These are phyloP conservation scores for Fraxinus floribunda DNA, from an alignment of 305 asterid genomes.

Conservation along the genomic window DNA sequence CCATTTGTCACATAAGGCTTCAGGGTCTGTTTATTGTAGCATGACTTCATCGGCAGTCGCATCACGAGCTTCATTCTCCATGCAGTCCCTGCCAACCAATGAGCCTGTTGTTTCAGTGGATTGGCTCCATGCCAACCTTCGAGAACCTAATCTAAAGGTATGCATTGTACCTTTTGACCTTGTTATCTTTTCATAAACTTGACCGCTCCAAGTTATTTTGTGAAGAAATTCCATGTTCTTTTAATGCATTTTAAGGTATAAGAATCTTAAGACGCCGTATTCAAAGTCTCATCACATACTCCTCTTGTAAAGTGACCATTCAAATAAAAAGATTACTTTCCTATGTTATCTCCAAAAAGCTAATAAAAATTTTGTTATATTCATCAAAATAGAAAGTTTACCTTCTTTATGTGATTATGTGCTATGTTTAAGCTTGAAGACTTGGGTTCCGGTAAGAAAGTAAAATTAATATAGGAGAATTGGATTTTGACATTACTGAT, in stretches of 20 bases:
- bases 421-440: background rate
- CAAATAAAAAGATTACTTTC: background rate
- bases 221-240: background rate
- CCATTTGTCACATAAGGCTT: slow-evolving; percentile 34
- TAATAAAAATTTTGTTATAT: background rate
- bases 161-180: background rate
- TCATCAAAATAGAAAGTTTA: background rate
- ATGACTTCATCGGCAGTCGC: slow-evolving; percentile 59
- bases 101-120: slow-evolving; percentile 91
- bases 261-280: background rate
- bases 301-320: background rate
- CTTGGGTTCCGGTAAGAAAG: background rate
- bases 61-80: slow-evolving; percentile 56
- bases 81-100: slow-evolving; percentile 42
- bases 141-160: slow-evolving; percentile 79
- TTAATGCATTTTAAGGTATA: background rate
- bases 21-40: slow-evolving; percentile 32
- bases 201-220: background rate
- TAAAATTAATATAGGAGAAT: background rate
- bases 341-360: background rate
- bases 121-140: slow-evolving; percentile 80
- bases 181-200: background rate
- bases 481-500: background rate
- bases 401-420: background rate
- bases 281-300: background rate